Base-by-base conservation (phyloP, 768 basidiomycete species). In the Solioccasus polychromus region DNA sequence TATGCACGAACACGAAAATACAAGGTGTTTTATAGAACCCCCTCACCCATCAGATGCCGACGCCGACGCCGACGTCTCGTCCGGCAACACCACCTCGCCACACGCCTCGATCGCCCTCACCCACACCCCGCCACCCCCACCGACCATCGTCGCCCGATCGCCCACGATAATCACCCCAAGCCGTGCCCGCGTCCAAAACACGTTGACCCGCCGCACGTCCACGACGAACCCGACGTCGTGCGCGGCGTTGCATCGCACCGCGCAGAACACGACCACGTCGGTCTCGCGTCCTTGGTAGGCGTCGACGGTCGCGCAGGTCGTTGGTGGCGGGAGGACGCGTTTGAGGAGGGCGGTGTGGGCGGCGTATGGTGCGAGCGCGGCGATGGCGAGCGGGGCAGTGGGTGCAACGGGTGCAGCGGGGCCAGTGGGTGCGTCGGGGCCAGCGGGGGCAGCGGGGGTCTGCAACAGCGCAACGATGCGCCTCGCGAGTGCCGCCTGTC, bases 271-370 rank as follows among this genome's bases (percentile, higher is more conserved):
- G 35, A 85, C 70, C 37, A 85, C 70, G 49, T 87, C 83, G 48
- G 76, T 78, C 56, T 85, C 83, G 26, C 83, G 70, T 11, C 83
- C 83, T 58, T 85, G 84, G 55, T 83, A 86, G 0, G 80, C 76
- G 28, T 62, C 60, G 45, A 59, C 52, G 24, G 60, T 62, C 22
- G 54, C 46, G 42, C 54, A 60, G 9, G 48, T 55, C 32, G 58
- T 53, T 2, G 51, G 45, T 2, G 58, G 48, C 1, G 58, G 58
- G 5, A 78, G 61, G 3, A 59, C 60, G 17, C 68, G 57, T 19
- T 73, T 71, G 4, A 85, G 67, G 0, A 71, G 64, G 29, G 70
- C 61, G 18, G 78, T 68, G 46, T 85, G 83, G 41, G 78, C 78
- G 12, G 74, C 67, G 58, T 85, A 85, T 0, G 81, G 84, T 1